Evolutionary conservation across 2,329 filamentous ascomycete species (phyloP), one percentile per base, ranked within the genome.

Genomic region (Amphichorda felina): DNA sequence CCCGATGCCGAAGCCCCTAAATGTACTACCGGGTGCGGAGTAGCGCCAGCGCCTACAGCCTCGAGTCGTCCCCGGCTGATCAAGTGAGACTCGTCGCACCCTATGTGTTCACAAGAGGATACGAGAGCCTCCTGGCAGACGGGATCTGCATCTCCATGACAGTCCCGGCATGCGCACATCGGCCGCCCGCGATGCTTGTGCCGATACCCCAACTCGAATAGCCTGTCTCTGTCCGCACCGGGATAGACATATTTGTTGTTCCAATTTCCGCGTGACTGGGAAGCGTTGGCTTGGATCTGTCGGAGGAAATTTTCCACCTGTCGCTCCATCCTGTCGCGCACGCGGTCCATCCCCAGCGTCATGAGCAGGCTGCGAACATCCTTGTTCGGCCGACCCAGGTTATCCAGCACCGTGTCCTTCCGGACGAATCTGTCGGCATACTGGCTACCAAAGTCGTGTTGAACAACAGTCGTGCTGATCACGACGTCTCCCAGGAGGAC

Each of bases 401-500:
- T 45, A 30, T 58, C 49, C 14, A 44, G 38, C 4, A 48, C 26
- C 1, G 38, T 46, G 18, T 50, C 36, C 30, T 50, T 59, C 8
- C 37, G 34, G 3, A 35, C 32, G 18, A 57, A 53, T 1, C 36
- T 29, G 16, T 41, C 43, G 0, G 47, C 40, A 26, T 50, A 50
- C 6, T 40, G 44, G 11, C 46, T 38, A 8, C 51, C 48, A 11
- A 52, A 41, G 19, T 56, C 49, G 21, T 57, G 50, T 35, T 55
- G 45, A 3, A 57, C 25, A 15, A 57, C 27, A 2, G 33, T 38
- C 2, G 43, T 47, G 33, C 52, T 53, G 17, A 58, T 44, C 7
- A 57, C 39, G 0, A 59, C 49, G 31, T 59, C 52, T 7, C 55
- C 53, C 0, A 58, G 42, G 4, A 53, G 16, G 10, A 49, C 44